Conservation (phyloP, 2,329 filamentous ascomycete species). For the Botrytis medusae region DNA sequence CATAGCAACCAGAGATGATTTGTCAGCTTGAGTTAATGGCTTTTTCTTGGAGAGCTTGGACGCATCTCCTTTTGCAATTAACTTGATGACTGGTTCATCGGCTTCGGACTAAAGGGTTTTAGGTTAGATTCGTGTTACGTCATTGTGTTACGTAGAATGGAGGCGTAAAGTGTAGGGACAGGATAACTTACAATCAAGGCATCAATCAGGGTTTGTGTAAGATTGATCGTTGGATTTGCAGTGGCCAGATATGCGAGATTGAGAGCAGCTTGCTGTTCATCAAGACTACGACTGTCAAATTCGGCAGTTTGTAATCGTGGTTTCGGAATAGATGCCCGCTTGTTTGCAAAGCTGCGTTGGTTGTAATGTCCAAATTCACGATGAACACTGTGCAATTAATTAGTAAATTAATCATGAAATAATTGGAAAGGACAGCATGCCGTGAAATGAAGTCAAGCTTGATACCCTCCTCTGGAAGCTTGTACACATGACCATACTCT, state of each 20-base stretch:
- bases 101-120: constrained; percentile 43
- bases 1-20: constrained; percentile 29
- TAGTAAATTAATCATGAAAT: not conserved
- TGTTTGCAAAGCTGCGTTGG: constrained; percentile 15
- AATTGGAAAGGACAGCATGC: constrained; percentile 44
- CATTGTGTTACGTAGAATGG: constrained; percentile 3
- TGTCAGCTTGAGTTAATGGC: constrained; percentile 24
- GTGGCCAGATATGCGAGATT: constrained; percentile 59
- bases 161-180: not conserved
- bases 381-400: constrained; percentile 22
- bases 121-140: constrained; percentile 26
- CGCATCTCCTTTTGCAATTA: constrained; percentile 39
- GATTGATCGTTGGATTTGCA: constrained; percentile 47
- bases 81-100: constrained; percentile 43
- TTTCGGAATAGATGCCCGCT: constrained; percentile 24
- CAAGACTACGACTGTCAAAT: constrained; percentile 41
- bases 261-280: constrained; percentile 66
- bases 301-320: constrained; percentile 10
- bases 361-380: constrained; percentile 24
- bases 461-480: constrained; percentile 62
- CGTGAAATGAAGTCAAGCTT: constrained; percentile 70
- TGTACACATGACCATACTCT: constrained; percentile 64
- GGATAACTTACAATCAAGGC: constrained; percentile 59
- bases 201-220: constrained; percentile 52
- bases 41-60: constrained; percentile 20